Evolutionary conservation across 805 yeast species (phyloP).

Genomic region (Candida hungchunana): DNA sequence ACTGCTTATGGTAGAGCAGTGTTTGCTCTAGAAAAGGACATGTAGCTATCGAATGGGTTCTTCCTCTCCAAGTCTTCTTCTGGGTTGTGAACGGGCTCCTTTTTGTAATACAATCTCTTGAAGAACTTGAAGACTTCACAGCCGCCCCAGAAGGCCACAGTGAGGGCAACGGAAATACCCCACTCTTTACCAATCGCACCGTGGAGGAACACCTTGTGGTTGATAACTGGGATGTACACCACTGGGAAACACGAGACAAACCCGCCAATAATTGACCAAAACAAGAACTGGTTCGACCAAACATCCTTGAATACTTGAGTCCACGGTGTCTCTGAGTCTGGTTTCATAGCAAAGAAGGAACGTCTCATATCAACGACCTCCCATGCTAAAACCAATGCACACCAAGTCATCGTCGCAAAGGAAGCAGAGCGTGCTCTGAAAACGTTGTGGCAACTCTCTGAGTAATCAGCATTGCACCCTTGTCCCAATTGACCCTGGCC

Average conservation of each 20-base stretch:
- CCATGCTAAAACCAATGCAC: constrained; percentile 79
- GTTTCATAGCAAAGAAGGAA: constrained; percentile 69
- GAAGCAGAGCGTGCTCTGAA: constrained; percentile 74
- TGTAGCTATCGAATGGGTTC: constrained; percentile 59
- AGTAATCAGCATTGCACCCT: constrained; percentile 51
- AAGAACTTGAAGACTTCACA: constrained; percentile 64
- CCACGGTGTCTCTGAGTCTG: constrained; percentile 51
- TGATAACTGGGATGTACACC: constrained; percentile 85
- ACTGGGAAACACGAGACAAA: constrained; percentile 73
- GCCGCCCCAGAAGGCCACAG: constrained; percentile 51
- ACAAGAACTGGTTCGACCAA: constrained; percentile 71
- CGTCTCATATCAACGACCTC: constrained; percentile 70
- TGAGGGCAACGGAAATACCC: constrained; percentile 66
- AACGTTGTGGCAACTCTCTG: constrained; percentile 52
- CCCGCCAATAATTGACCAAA: constrained; percentile 77
- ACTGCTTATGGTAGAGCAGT: constrained; percentile 6
- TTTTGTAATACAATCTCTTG: constrained; percentile 51
- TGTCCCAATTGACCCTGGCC: constrained; percentile 64
- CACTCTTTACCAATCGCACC: constrained; percentile 71
- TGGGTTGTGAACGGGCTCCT: constrained; percentile 45
- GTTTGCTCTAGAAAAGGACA: constrained; percentile 48
- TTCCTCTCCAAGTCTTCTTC: constrained; percentile 59
- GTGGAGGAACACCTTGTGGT: constrained; percentile 70
- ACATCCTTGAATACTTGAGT: constrained; percentile 59
- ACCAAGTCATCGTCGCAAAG: constrained; percentile 83